Base-by-base conservation (phyloP, 306 rosid species). In the Prunus armeniaca region DNA sequence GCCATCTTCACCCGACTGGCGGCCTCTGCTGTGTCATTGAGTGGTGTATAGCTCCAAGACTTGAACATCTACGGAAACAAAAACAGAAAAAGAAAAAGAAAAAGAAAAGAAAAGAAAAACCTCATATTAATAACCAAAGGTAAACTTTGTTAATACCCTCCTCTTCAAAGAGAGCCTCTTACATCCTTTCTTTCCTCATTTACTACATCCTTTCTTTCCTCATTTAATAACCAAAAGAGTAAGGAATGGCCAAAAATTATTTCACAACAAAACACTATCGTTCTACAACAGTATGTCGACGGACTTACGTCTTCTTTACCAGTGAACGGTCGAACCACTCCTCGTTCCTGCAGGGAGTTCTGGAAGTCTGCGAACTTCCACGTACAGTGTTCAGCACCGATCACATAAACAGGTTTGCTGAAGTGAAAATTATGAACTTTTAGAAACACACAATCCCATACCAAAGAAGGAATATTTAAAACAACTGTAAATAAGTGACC, bases 331-430 rank as follows among this genome's bases (percentile, higher is more conserved):
- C 89, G 85, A 80, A 82, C 89, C 63, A 82, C 96, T 65, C 97
- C 97, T 76, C 67, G 88, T 65, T 90, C 89, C 61, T 51, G 84
- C 82, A 95, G 87, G 73, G 87, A 82, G 71, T 82, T 87, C 65
- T 92, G 97, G 78, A 95, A 92, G 82, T 92, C 92, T 20, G 96
- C 92, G 60, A 92, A 89, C 79, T 95, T 95, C 99, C 97, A 95
- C 38, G 88, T 88, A 84, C 97, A 95, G 67, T 63, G 76, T 47
- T 92, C 93, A 5, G 88, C 90, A 56, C 97, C 97, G 51, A 90
- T 78, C 70, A 92, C 92, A 75, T 89, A 90, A 30, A 89, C 97
- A 52, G 99, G 97, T 83, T 92, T 92, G 86, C 99, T 95, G 87
- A 68, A 70, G 78, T 65, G 71, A n/a, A 66, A 79, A 69, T 69